Percentiles rank a stretch among this genome's conserved stretches.
Evolutionary conservation across 2,329 filamentous ascomycete genomes (phyloP).

Genomic region (Clarireedia monteithiana): DNA sequence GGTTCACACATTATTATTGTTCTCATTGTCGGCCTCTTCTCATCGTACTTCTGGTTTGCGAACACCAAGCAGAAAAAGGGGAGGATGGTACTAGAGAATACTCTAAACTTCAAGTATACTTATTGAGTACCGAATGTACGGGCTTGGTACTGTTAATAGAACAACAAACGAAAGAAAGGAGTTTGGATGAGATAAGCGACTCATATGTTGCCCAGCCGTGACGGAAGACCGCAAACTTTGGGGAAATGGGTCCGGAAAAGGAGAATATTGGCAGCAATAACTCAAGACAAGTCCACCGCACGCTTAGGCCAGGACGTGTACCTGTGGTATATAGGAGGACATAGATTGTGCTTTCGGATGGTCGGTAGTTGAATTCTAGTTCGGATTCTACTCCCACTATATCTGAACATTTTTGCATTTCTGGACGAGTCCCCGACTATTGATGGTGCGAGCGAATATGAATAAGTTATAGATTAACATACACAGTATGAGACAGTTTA

Average conservation of each 20-base stretch:
- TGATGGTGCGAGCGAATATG: no score
- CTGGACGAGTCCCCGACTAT: no score
- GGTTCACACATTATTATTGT: conserved; percentile 56
- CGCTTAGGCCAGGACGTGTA: no score
- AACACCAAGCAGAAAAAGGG: conserved; percentile 43
- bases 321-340: no score
- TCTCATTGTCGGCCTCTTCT: conserved; percentile 42
- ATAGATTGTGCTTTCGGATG: no score
- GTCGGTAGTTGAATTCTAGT: no score
- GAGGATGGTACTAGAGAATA: conserved; percentile 39
- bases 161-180: not conserved
- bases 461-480: no score
- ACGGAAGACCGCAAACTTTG: not conserved
- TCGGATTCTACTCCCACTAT: no score
- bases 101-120: conserved; percentile 25
- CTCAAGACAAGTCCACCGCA: no score
- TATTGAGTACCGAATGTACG: conserved; percentile 15
- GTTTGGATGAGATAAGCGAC: not conserved
- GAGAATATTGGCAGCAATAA: no score
- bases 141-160: not conserved
- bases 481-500: not conserved
- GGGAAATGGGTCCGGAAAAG: no score
- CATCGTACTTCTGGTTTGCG: conserved; percentile 42
- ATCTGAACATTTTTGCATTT: not conserved
- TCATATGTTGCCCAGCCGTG: no score